Evolutionary conservation across 2,329 filamentous ascomycete species (phyloP).

Genomic region (Colletotrichum sp.): DNA sequence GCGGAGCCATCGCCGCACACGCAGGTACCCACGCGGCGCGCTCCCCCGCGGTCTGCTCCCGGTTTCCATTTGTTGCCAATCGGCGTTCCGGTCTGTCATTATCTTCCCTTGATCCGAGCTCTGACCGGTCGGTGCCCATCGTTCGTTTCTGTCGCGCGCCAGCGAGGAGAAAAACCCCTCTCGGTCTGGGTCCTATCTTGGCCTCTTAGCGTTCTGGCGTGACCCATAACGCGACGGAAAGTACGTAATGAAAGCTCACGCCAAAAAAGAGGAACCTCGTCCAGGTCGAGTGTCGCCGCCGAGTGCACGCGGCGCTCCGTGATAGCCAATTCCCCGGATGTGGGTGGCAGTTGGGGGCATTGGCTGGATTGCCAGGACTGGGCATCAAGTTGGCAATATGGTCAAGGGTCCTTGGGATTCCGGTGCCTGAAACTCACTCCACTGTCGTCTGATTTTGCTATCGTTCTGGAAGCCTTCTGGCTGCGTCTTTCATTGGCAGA

Average conservation of each 20-base stretch:
- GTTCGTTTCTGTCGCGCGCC: neutral
- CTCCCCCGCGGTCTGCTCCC: neutral
- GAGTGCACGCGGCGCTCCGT: neutral
- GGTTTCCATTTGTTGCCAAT: neutral
- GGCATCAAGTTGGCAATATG: neutral
- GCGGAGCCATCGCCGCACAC: neutral
- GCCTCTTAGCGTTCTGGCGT: neutral
- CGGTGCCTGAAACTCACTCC: slow-evolving; percentile 4
- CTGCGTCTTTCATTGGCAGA: neutral
- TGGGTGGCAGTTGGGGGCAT: neutral
- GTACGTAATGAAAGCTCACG: slow-evolving; percentile 15
- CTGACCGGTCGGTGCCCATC: neutral
- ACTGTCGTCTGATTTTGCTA: slow-evolving; percentile 1
- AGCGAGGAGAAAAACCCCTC: neutral
- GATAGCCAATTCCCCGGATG: slow-evolving; percentile 9
- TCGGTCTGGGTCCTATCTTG: slow-evolving; percentile 19
- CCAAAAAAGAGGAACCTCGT: neutral
- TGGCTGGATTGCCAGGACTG: no score
- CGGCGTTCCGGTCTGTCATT: slow-evolving; percentile 12
- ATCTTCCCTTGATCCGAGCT: neutral
- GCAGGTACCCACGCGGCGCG: neutral
- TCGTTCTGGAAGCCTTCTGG: neutral
- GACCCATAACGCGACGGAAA: slow-evolving; percentile 2
- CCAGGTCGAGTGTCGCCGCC: neutral
- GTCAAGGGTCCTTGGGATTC: neutral